A percentile compares a stretch with the other conserved stretches of the same genome.
phyloP scores from a whole-genome alignment of 306 rosid species.

The Hylodesmum podocarpum region DNA sequence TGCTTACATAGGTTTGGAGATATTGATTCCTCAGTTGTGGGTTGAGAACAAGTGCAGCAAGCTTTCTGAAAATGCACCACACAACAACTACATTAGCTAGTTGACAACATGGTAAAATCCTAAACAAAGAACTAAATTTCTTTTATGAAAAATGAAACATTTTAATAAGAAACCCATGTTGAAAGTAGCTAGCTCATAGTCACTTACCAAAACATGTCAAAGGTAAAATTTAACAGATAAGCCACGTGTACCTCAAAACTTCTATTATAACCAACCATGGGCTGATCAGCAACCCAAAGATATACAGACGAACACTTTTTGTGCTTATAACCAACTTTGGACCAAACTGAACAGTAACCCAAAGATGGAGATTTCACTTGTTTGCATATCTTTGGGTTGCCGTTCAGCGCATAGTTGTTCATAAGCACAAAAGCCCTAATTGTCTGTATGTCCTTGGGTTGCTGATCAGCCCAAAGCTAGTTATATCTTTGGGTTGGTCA shows the following conservation, averaged over 20 bases:
- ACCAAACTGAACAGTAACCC: too few relatives aligned
- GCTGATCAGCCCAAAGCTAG: slow-evolving; percentile 16
- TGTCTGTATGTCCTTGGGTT: background rate
- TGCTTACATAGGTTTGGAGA: slow-evolving; percentile 91
- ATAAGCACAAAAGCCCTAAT: background rate
- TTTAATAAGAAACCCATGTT: background rate
- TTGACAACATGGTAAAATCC: slow-evolving; percentile 4
- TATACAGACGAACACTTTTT: background rate
- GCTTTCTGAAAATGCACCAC: slow-evolving; percentile 68
- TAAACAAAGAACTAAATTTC: background rate
- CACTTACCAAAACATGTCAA: background rate
- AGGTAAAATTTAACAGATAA: slow-evolving; percentile 2
- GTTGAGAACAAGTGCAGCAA: slow-evolving; percentile 82
- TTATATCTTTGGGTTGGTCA: too few relatives aligned
- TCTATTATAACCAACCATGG: slow-evolving; percentile 13
- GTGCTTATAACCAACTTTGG: too few relatives aligned
- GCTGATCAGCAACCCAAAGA: slow-evolving; percentile 19
- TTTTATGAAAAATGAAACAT: background rate
- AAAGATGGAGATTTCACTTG: too few relatives aligned
- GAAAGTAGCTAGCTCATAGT: background rate
- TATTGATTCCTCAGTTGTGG: slow-evolving; percentile 72
- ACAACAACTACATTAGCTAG: slow-evolving; percentile 22
- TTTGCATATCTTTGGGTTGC: too few relatives aligned
- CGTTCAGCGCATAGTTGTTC: too few relatives aligned
- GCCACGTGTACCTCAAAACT: background rate